phyloP scores from a whole-genome alignment of 192 early-diverging fungal species.

The Backusella morwellensis region DNA sequence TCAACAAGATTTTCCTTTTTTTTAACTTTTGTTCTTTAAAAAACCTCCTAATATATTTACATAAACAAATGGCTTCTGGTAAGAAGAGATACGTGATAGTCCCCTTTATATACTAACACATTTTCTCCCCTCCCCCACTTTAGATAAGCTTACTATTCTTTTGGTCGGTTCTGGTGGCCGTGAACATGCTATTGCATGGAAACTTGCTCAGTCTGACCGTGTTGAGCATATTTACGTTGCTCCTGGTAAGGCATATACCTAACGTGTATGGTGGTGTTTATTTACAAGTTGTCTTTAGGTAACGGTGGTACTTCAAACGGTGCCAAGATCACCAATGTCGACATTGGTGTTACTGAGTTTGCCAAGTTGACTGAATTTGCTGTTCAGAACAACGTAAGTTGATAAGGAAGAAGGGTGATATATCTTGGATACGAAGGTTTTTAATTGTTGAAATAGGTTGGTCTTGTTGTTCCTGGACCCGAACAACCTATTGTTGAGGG shows the following conservation, averaged over 20 bases:
- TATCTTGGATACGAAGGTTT: not conserved
- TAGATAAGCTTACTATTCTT: slow-evolving; percentile 68
- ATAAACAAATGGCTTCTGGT: not conserved
- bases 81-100: not conserved
- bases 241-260: slow-evolving; percentile 60
- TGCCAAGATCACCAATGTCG: slow-evolving; percentile 80
- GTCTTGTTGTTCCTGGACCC: slow-evolving; percentile 90
- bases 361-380: slow-evolving; percentile 76
- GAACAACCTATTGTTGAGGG: slow-evolving; percentile 98
- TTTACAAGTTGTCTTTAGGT: slow-evolving; percentile 47
- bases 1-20: not conserved
- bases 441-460: slow-evolving; percentile 47
- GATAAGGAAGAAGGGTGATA: not conserved
- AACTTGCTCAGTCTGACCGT: slow-evolving; percentile 71
- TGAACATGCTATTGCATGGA: slow-evolving; percentile 96
- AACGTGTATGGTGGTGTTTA: not conserved
- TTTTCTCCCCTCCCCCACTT: not conserved
- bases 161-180: slow-evolving; percentile 94
- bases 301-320: slow-evolving; percentile 89
- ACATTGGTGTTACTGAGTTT: slow-evolving; percentile 72
- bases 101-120: not conserved
- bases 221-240: slow-evolving; percentile 89
- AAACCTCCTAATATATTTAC: not conserved
- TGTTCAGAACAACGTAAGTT: slow-evolving; percentile 64
- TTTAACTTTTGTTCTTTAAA: not conserved